Evolutionary conservation across 768 basidiomycete species (phyloP), one percentile per base, ranked within the genome.

Genomic region (Coprinopsis marcescibilis): DNA sequence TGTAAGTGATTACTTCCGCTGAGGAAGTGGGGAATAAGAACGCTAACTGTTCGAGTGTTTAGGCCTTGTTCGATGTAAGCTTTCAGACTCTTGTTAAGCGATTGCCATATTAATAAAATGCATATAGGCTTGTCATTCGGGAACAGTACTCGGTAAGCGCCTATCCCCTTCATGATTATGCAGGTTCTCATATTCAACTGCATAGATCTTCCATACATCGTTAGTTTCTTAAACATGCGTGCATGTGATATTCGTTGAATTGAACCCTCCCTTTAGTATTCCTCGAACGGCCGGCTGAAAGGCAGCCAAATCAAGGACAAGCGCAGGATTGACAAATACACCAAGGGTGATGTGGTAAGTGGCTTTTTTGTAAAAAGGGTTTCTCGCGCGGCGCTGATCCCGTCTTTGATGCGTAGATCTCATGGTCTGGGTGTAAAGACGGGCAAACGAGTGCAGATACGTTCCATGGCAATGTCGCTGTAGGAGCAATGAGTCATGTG

Each of bases 401-500:
- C n/a, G n/a, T n/a, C n/a, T n/a, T n/a, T n/a, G 27, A 30, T 13
- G 23, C 25, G 26, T 43, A 85, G 80, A 82, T 89, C 43, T 83
- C 81, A 1, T 85, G 80, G 62, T 80, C 84, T 14, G 84, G 77
- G 17, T 86, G 85, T 56, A 70, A 77, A 43, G 87, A 89, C 59
- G 72, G 72, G 26, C 77, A 86, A 61, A 86, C 77, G 0, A 88
- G 85, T 57, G 81, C 83, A 0, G 86, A 88, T 57, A 84, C 84
- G 1, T 76, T 77, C 42, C 67, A 75, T 21, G 71, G 69, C 19
- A 83, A 82, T 17, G 67, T 76, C 3, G 81, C 85, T 0, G 80
- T 84, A 5, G 87, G 87, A 2, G 87, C 86, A 2, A 89, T 89
- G 82, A 86, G 84, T 61, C 73, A 83, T 63, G 85, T 86, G 57